Evolutionary conservation across 192 early-diverging fungal species (phyloP), one percentile per base, ranked within the genome.

Genomic region (Entomortierella chlamydospora): DNA sequence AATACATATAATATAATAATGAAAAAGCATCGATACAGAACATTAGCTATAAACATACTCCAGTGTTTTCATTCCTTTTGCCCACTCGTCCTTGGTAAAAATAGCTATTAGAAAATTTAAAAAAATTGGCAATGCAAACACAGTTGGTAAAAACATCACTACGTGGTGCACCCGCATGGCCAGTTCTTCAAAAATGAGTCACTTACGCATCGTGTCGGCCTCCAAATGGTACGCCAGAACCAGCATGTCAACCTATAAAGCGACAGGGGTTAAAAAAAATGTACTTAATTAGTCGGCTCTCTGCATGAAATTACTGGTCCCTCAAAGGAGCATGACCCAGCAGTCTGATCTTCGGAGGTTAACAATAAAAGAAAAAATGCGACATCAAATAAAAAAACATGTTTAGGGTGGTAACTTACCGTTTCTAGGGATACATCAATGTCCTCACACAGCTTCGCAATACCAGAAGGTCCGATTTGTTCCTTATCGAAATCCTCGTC

Each of bases 21-120:
- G n/a, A n/a, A n/a, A n/a, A n/a, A n/a, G 39, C 2, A 37, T 25
- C 39, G 20, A 34, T 23, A 22, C 41, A 20, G 10, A 42, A 33
- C 25, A 18, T 2, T 30, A 15, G 26, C n/a, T 18, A 34, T 26
- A 25, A 31, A 61, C 68, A 23, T 70, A 79, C 76, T 51, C 20
- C 10, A 79, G n/a, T 30, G 31, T 65, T 37, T 58, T 61, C 76
- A 79, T 79, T 7, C 76, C 76, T 41, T 65, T 70, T 20, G 39
- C 39, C 76, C 76, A 79, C 43, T 79, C 71, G 25, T 84, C 83
- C 56, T 85, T 83, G 23, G 84, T 84, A 64, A 87, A 87, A 22
- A 87, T 78, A 23, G 81, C 84, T 67, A 61, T 2, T 58, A 34
- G 20, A n/a, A 23, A 30, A 71, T 30, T 39, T 22, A 26, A 55